A percentile compares a stretch with the other conserved stretches of the same genome.
Conservation (phyloP, 1,284 basidiomycete species). For the Tremellales sp. region DNA sequence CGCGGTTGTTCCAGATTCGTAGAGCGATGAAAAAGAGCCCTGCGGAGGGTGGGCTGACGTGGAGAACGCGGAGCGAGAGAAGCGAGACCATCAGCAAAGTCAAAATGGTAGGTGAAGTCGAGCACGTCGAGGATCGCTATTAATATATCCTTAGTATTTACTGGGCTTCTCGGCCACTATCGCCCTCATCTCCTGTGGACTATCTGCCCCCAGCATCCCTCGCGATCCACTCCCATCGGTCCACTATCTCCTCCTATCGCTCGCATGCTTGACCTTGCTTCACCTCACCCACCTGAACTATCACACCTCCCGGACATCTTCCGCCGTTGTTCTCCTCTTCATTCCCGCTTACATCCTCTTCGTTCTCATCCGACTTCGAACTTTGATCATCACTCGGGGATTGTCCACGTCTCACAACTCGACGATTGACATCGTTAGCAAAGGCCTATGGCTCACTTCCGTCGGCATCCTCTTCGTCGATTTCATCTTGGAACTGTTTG, state of each 20-base stretch:
- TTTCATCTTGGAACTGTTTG: constrained; percentile 66
- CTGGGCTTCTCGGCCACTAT: constrained; percentile 47
- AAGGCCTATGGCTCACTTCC: constrained; percentile 48
- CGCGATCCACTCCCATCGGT: constrained; percentile 24
- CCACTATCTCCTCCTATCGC: constrained; percentile 32
- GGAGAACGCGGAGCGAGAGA: constrained; percentile 38
- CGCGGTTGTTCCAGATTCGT: constrained; percentile 48
- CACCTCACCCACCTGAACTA: constrained; percentile 59
- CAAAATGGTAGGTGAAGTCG: constrained; percentile 61
- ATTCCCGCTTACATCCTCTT: constrained; percentile 68
- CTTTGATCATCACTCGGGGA: constrained; percentile 49
- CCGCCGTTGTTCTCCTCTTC: constrained; percentile 72
- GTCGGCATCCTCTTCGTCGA: constrained; percentile 56
- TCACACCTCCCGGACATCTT: constrained; percentile 69
- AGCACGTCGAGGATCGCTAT: too few species aligned
- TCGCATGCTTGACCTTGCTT: constrained; percentile 38
- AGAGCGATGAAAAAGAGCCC: constrained; percentile 24
- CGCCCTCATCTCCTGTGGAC: constrained; percentile 56
- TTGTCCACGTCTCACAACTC: constrained; percentile 23
- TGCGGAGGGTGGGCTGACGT: constrained; percentile 18
- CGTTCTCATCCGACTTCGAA: constrained; percentile 62
- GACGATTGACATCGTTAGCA: too few species aligned
- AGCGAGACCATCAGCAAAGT: constrained; percentile 55
- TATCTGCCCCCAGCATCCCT: constrained; percentile 33
- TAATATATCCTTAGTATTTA: too few species aligned